These are phyloP conservation scores for Pseudovirgaria hyperparasitica DNA, from an alignment of 2,329 filamentous ascomycete species.

Conservation along the genomic window DNA sequence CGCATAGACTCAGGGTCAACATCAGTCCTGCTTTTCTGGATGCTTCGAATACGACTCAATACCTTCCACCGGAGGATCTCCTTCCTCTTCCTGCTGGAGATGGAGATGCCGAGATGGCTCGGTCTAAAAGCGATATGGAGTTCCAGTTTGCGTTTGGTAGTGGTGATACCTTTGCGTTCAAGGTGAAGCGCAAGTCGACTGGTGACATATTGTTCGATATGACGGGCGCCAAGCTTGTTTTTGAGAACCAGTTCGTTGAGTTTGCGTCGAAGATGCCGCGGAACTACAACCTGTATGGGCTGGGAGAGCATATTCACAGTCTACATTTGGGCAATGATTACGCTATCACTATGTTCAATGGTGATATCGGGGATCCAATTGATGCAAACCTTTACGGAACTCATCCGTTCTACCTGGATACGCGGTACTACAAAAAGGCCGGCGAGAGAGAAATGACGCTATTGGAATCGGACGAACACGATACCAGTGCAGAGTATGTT, in stretches of 20 bases:
- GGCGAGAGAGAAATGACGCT: slow-evolving; percentile 40
- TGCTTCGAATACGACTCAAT: slow-evolving; percentile 51
- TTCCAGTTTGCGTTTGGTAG: slow-evolving; percentile 40
- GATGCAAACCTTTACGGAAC: slow-evolving; percentile 60
- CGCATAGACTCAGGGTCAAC: slow-evolving; percentile 54
- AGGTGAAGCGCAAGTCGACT: slow-evolving; percentile 42
- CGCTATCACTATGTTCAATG: slow-evolving; percentile 55
- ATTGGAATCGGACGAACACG: slow-evolving; percentile 7
- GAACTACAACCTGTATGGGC: slow-evolving; percentile 63
- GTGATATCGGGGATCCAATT: slow-evolving; percentile 53
- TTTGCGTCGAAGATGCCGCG: slow-evolving; percentile 53
- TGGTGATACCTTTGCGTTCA: slow-evolving; percentile 44
- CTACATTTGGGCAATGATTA: slow-evolving; percentile 61
- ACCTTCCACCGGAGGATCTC: slow-evolving; percentile 50
- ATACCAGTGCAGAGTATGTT: slow-evolving; percentile 42
- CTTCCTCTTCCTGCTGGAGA: slow-evolving; percentile 44
- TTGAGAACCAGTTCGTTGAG: slow-evolving; percentile 67
- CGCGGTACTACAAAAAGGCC: slow-evolving; percentile 49
- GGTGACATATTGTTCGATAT: slow-evolving; percentile 60
- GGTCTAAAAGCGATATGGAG: slow-evolving; percentile 25
- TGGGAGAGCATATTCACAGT: slow-evolving; percentile 61
- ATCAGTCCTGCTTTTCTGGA: slow-evolving; percentile 48
- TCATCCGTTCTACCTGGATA: slow-evolving; percentile 71
- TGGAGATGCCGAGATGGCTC: slow-evolving; percentile 20
- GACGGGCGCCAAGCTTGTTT: slow-evolving; percentile 50